These are phyloP conservation scores for Trichoderma citrinoviride DNA, from an alignment of 2,329 filamentous ascomycete genomes.

Conservation along the genomic window DNA sequence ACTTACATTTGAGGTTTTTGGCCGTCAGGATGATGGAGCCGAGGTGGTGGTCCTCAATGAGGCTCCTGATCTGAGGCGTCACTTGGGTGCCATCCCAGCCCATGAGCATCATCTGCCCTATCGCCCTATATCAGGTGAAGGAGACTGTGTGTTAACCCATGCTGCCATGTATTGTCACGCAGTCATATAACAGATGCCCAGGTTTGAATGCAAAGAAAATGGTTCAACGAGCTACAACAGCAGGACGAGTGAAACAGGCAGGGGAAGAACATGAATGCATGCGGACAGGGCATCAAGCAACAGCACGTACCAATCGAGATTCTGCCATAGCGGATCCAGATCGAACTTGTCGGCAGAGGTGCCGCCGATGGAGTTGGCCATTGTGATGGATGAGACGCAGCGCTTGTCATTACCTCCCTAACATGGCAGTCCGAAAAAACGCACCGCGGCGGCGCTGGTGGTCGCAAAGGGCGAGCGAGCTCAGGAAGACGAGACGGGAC, in stretches of 20 bases:
- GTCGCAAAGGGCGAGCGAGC: background rate
- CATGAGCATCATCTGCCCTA: constrained; percentile 78
- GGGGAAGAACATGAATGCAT: background rate
- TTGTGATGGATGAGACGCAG: constrained; percentile 22
- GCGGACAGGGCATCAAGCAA: background rate
- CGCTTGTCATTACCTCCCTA: constrained; percentile 10
- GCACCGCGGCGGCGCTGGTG: background rate
- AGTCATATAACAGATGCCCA: background rate
- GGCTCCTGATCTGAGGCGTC: constrained; percentile 74
- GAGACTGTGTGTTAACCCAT: constrained; percentile 31
- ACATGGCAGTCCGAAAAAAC: background rate
- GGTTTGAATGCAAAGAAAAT: no score
- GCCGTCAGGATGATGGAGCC: constrained; percentile 83
- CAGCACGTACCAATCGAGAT: constrained; percentile 67
- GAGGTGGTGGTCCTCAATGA: constrained; percentile 81
- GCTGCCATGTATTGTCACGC: constrained; percentile 12
- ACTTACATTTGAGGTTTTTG: constrained; percentile 79
- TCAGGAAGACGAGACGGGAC: background rate
- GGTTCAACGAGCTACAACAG: background rate
- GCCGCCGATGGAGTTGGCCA: constrained; percentile 33
- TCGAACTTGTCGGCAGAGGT: constrained; percentile 32
- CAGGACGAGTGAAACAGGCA: background rate
- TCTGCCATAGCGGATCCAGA: constrained; percentile 66
- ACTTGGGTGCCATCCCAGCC: constrained; percentile 83
- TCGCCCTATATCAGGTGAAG: constrained; percentile 48